A percentile compares a stretch with the other conserved stretches of the same genome.
Evolutionary conservation across 1,139 yeast genomes (phyloP).

Genomic region (Saccharomyces hybrid): DNA sequence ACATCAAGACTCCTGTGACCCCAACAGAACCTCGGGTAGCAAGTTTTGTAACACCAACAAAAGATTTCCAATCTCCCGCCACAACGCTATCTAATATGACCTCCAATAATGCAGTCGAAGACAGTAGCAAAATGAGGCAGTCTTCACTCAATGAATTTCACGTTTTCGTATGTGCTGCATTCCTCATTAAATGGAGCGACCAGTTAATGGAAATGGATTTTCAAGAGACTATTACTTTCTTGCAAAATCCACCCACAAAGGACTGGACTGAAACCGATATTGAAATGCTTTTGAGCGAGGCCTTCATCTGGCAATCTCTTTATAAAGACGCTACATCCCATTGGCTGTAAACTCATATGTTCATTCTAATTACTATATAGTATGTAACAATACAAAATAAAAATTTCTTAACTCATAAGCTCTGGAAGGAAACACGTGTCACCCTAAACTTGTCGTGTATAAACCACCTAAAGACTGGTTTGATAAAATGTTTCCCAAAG

Average conservation of each 20-base stretch:
- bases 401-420: constrained; percentile 1
- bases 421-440: background rate
- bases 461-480: background rate
- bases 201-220: constrained; percentile 82
- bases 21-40: constrained; percentile 18
- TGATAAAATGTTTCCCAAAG: too few relatives aligned
- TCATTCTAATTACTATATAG: background rate
- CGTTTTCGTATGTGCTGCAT: constrained; percentile 98
- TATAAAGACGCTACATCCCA: constrained; percentile 86
- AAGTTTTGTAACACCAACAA: constrained; percentile 15
- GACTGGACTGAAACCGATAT: constrained; percentile 86
- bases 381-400: background rate
- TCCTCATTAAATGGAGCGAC: constrained; percentile 76
- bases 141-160: constrained; percentile 90
- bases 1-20: constrained; percentile 16
- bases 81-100: constrained; percentile 6
- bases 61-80: constrained; percentile 17
- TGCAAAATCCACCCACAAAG: constrained; percentile 82
- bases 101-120: constrained; percentile 9
- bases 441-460: background rate
- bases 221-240: constrained; percentile 83
- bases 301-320: constrained; percentile 91
- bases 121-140: constrained; percentile 20
- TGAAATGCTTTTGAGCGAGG: constrained; percentile 88
- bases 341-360: constrained; percentile 33